Percentiles rank a stretch among this genome's conserved stretches.
phyloP scores from a whole-genome alignment of 352 stramenopile genomes.

The Globisporangium alternatum region DNA sequence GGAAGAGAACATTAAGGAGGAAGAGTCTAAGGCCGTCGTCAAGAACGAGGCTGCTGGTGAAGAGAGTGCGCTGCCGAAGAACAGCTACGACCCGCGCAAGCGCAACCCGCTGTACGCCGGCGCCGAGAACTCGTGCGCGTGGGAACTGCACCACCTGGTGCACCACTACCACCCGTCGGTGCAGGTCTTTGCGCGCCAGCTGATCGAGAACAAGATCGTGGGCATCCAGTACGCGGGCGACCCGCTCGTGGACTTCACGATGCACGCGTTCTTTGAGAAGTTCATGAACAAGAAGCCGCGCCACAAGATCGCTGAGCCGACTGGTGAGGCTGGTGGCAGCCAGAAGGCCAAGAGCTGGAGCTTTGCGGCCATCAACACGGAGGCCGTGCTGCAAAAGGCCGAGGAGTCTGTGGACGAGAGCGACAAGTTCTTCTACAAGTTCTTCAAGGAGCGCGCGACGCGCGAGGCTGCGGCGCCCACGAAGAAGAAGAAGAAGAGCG shows the following conservation, averaged over 20 bases:
- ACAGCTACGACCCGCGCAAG: constrained; percentile 82
- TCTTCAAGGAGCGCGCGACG: constrained; percentile 84
- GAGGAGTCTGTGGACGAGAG: constrained; percentile 68
- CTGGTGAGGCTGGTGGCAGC: constrained; percentile 5
- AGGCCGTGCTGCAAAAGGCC: constrained; percentile 61
- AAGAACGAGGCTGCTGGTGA: constrained; percentile 12
- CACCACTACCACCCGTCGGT: constrained; percentile 98
- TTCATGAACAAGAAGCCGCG: constrained; percentile 98
- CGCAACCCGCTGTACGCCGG: constrained; percentile 85
- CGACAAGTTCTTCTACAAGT: constrained; percentile 94
- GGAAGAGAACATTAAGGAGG: constrained; percentile 10
- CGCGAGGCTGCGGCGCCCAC: constrained; percentile 35
- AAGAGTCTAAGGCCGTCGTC: neutral
- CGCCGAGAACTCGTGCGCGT: constrained; percentile 77
- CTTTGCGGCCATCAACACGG: constrained; percentile 66
- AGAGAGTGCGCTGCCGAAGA: constrained; percentile 7
- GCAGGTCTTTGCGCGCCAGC: constrained; percentile 85
- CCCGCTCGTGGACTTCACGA: constrained; percentile 96
- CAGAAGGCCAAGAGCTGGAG: constrained; percentile 59
- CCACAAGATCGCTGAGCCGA: constrained; percentile 31
- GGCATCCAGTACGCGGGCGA: constrained; percentile 94
- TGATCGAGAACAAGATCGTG: constrained; percentile 47
- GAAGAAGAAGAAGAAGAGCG: constrained; percentile 35
- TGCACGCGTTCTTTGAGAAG: constrained; percentile 97
- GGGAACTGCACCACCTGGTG: constrained; percentile 91